These are phyloP conservation scores for Globisporangium echinulatum DNA, from an alignment of 352 stramenopile genomes.

Conservation along the genomic window DNA sequence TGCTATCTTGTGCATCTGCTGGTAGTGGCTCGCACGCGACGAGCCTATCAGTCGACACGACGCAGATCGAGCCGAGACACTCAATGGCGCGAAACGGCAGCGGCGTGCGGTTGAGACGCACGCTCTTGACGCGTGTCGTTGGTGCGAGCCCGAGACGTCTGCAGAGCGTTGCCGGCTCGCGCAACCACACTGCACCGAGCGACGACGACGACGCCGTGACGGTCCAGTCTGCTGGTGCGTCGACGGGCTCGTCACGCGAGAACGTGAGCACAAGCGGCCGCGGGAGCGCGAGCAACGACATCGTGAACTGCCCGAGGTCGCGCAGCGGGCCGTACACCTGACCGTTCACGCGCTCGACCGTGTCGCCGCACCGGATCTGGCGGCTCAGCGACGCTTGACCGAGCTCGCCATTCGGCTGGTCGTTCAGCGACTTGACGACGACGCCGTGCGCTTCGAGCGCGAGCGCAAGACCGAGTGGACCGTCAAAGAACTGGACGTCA, in stretches of 20 bases:
- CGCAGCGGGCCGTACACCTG: conserved; percentile 48
- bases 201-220: neutral
- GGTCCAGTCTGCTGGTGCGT: conserved; percentile 4
- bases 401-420: conserved; percentile 49
- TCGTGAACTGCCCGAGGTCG: conserved; percentile 80
- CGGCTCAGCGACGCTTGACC: conserved; percentile 70
- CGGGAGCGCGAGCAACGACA: conserved; percentile 52
- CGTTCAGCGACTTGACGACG: conserved; percentile 76
- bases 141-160: conserved; percentile 14
- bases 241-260: conserved; percentile 25
- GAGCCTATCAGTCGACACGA: conserved; percentile 31
- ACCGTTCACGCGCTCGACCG: conserved; percentile 72
- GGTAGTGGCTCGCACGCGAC: conserved; percentile 27
- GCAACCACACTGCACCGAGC: conserved; percentile 11
- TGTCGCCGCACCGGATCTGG: conserved; percentile 51
- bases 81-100: conserved; percentile 37
- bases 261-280: conserved; percentile 66
- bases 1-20: neutral
- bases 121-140: conserved; percentile 25
- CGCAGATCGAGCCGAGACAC: conserved; percentile 25
- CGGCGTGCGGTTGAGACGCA: conserved; percentile 24
- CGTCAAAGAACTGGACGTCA: conserved; percentile 66
- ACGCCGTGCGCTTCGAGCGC: conserved; percentile 62
- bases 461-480: conserved; percentile 66
- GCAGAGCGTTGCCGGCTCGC: conserved; percentile 18